Percentiles rank a stretch among this genome's conserved stretches.
Evolutionary conservation across 768 basidiomycete genomes (phyloP).

Genomic region (Serendipita vermifera): DNA sequence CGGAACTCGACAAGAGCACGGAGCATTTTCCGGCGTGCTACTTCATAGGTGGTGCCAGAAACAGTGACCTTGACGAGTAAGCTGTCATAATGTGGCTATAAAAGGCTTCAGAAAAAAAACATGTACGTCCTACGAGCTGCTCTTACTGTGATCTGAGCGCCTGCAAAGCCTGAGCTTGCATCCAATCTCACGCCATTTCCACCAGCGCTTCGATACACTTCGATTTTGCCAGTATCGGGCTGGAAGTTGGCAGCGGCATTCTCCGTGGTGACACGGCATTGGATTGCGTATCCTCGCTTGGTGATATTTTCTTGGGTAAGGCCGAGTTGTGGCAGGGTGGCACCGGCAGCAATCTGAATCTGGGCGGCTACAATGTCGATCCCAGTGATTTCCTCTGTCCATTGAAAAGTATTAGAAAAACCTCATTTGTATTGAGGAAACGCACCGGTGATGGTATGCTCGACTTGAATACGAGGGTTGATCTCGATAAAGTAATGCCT

Average conservation of each 20-base stretch:
- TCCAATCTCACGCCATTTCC: constrained; percentile 97
- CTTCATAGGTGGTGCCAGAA: constrained; percentile 95
- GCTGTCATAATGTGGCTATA: constrained; percentile 93
- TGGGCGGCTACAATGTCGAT: constrained; percentile 99
- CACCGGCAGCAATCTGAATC: constrained; percentile 99
- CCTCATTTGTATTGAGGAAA: constrained; percentile 10
- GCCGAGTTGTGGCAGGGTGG: constrained; percentile 87
- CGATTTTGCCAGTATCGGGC: constrained; percentile 98
- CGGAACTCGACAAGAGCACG: constrained; percentile 99
- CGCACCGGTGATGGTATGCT: constrained; percentile 94
- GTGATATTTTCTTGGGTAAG: constrained; percentile 91
- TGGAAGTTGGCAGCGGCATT: constrained; percentile 88
- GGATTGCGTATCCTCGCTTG: constrained; percentile 94
- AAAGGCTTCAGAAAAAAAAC: too few relatives aligned
- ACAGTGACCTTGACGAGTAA: constrained; percentile 93
- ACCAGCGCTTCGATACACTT: constrained; percentile 96
- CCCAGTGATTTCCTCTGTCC: constrained; percentile 93
- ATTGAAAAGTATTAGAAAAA: constrained; percentile 11
- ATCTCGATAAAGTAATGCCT: constrained; percentile 99
- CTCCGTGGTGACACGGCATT: constrained; percentile 97
- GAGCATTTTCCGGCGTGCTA: constrained; percentile 97
- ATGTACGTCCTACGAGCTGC: background rate
- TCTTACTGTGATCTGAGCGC: constrained; percentile 91
- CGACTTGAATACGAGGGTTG: constrained; percentile 98
- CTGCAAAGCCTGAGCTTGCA: constrained; percentile 93